phyloP scores from a whole-genome alignment of 2,329 filamentous ascomycete genomes.

The Pestalotiopsis sp. region DNA sequence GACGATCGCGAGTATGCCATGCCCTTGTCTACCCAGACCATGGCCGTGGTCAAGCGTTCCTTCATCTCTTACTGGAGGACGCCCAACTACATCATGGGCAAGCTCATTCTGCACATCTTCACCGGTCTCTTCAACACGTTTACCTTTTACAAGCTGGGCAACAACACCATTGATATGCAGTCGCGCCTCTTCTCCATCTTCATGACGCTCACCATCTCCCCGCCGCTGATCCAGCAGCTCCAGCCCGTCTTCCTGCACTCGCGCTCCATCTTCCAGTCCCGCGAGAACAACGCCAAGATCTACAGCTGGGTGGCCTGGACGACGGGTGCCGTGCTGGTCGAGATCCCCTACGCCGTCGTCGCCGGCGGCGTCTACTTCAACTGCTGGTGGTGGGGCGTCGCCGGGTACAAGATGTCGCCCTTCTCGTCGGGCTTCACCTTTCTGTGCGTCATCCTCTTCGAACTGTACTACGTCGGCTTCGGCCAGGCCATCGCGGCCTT shows the following conservation, averaged over 20 bases:
- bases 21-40: conserved; percentile 60
- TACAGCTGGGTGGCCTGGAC: conserved; percentile 76
- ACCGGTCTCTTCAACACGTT: conserved; percentile 79
- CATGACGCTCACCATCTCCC: conserved; percentile 73
- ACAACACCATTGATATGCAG: conserved; percentile 63
- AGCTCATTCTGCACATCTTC: conserved; percentile 70
- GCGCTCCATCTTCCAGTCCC: conserved; percentile 66
- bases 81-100: conserved; percentile 74
- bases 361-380: conserved; percentile 65
- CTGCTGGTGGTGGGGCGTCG: conserved; percentile 58
- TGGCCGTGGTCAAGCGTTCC: conserved; percentile 66
- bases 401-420: conserved; percentile 49
- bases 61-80: conserved; percentile 77
- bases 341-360: conserved; percentile 69
- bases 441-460: conserved; percentile 60
- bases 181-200: conserved; percentile 75
- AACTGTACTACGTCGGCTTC: conserved; percentile 24
- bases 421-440: conserved; percentile 64
- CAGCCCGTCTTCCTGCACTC: conserved; percentile 70
- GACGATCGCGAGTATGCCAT: conserved; percentile 67
- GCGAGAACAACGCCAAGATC: conserved; percentile 77
- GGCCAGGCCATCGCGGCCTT: conserved; percentile 59
- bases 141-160: conserved; percentile 56
- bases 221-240: conserved; percentile 74
- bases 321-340: conserved; percentile 64